phyloP scores from a whole-genome alignment of 306 rosid species.

The Lupinus albus region DNA sequence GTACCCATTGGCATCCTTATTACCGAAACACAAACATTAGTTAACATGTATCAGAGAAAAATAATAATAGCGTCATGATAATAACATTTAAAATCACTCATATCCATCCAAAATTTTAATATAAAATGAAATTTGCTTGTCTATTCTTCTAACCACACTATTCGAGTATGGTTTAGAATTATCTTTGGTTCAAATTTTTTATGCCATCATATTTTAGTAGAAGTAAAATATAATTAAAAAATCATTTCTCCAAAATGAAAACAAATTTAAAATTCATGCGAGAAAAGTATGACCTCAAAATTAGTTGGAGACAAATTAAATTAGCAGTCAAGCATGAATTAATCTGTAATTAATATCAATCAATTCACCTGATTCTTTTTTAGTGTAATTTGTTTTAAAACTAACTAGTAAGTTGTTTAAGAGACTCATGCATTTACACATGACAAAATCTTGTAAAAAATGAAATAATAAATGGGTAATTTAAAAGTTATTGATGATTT shows the following conservation, averaged over 20 bases:
- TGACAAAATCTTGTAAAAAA: too few species aligned
- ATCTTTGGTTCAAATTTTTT: not conserved
- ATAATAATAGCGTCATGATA: too few species aligned
- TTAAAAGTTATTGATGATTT: too few species aligned
- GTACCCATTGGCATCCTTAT: too few species aligned
- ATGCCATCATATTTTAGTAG: not conserved
- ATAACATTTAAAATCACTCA: too few species aligned
- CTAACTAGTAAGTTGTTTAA: too few species aligned
- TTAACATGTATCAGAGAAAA: too few species aligned
- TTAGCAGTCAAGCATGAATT: not conserved
- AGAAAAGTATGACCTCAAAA: not conserved
- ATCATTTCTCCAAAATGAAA: not conserved
- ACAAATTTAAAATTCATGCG: not conserved
- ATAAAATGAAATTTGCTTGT: not conserved
- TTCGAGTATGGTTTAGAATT: not conserved
- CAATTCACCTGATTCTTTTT: not conserved
- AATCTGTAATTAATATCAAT: not conserved
- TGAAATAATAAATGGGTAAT: too few species aligned
- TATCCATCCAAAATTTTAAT: too few species aligned
- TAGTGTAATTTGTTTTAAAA: not conserved
- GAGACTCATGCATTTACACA: too few species aligned
- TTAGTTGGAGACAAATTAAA: not conserved
- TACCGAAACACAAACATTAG: too few species aligned
- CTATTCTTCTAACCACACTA: not conserved
- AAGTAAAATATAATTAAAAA: not conserved